Conservation (phyloP, 148 eudicot species). For the Chenopodium quinoa region DNA sequence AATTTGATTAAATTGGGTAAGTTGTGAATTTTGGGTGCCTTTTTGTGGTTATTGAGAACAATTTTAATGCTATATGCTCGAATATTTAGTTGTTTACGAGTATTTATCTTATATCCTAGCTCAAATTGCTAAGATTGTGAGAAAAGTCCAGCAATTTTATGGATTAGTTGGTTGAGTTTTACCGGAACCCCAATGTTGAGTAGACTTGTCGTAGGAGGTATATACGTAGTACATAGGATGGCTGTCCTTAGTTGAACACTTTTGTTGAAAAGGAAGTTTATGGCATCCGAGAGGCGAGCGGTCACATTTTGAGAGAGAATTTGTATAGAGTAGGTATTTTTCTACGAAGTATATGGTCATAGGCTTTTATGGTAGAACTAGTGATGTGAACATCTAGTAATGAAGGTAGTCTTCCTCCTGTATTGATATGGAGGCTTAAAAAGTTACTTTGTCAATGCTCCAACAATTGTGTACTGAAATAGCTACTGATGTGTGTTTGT, state of each 20-base stretch:
- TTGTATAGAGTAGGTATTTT: background rate
- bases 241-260: background rate
- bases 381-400: background rate
- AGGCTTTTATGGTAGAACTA: background rate
- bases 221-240: background rate
- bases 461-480: background rate
- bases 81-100: no score
- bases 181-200: no score
- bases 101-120: background rate
- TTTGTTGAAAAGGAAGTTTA: background rate
- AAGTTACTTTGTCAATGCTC: background rate
- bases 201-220: no score
- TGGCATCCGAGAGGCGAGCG: background rate
- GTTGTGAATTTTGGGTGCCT: background rate
- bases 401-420: background rate
- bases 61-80: no score
- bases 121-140: background rate
- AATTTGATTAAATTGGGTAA: background rate
- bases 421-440: background rate
- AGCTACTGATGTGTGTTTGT: background rate
- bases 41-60: background rate
- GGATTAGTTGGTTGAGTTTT: background rate
- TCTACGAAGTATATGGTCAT: background rate
- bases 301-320: background rate
- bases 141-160: background rate